Evolutionary conservation across 2,329 filamentous ascomycete genomes (phyloP), one percentile per base, ranked within the genome.

Genomic region (Arachnopeziza araneosa): DNA sequence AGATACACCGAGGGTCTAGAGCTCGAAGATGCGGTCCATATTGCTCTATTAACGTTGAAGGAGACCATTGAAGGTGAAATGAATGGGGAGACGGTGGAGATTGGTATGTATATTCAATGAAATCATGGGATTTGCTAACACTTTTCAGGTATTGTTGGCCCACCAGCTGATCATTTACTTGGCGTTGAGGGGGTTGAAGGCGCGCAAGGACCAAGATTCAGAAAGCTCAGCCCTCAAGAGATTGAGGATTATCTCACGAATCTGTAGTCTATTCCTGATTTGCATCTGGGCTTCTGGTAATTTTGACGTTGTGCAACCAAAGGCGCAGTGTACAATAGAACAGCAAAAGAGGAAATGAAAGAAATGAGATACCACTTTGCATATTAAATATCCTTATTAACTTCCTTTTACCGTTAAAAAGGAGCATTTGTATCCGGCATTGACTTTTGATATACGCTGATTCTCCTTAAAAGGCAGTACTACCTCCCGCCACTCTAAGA

Each of bases 191-290:
- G 92, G 63, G 90, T 96, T 12, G 89, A 93, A 71, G 90, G 90
- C 64, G 90, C 90, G 22, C 84, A 86, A 68, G 92, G 92, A 52
- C 92, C 92, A 60, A 85, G 92, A 65, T 96, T 96, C 85, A 85
- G 92, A 77, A 96, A 96, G 83, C 80, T 99, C 77, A 96, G 85
- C 71, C 92, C 96, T 72, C 91, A 96, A 79, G 95, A 99, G 80
- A 98, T 99, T 73, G 95, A 99, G 81, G 95, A 99, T 77, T 99
- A 99, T 80, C 80, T 99, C 77, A 98, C 95, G 76, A 98, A 96
- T 84, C 86, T 99, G 84, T 98, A 66, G 71, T 56, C 52, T 59
- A 55, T 54, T 57, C 65, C 54, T 66, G 56, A 49, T 50, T 52
- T 61, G 59, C 62, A 65, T 64, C 55, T 63, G 60, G 59, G 60